Base-by-base conservation (phyloP, 2,329 filamentous ascomycete genomes). In the Epichloe typhina region DNA sequence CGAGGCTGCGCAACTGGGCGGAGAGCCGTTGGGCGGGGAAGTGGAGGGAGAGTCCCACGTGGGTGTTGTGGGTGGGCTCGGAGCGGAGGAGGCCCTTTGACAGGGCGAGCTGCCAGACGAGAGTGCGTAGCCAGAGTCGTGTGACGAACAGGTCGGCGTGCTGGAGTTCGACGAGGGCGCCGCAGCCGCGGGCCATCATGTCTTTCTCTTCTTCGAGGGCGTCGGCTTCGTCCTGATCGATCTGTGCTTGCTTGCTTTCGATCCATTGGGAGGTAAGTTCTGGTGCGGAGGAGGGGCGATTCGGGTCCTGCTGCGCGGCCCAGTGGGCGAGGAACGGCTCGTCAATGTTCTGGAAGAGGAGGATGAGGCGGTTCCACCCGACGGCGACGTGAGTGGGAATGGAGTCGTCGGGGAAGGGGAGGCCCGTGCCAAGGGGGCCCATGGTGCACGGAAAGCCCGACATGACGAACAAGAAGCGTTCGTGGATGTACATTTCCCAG, bases 381-480 rank as follows among this genome's bases (percentile, higher is more conserved):
- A 61, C 52, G 15, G 68, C 60, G 35, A 71, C 64, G 42, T 68
- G 57, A 5, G 61, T 52, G 0, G 67, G 66, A 15, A 70, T 67
- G 21, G 55, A 60, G 2, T 57, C 50, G 53, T 71, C 69, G 9
- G 56, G 37, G 2, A 58, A 43, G 1, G 65, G 66, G 66, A 64
- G 55, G 4, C 63, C 62, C 1, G 59, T 59, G 15, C 55, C 51
- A 6, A 70, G 62, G 0, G 63, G 63, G 8, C 57, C 56, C 53
- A 70, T 57, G 15, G 63, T 59, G 31, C 64, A 64, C 2, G 68
- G 66, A 5, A 70, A 70, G 42, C 74, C 74, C 39, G 75, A 70
- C 4, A 73, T 64, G 26, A 79, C 71, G 36, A 72, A 72, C n/a
- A 75, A 57, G 57, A 79, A 79, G 15, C 77, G 70, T 57, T 59